These are phyloP conservation scores for Stygiomarasmius scandens DNA, from an alignment of 1,284 basidiomycete genomes.

Conservation along the genomic window DNA sequence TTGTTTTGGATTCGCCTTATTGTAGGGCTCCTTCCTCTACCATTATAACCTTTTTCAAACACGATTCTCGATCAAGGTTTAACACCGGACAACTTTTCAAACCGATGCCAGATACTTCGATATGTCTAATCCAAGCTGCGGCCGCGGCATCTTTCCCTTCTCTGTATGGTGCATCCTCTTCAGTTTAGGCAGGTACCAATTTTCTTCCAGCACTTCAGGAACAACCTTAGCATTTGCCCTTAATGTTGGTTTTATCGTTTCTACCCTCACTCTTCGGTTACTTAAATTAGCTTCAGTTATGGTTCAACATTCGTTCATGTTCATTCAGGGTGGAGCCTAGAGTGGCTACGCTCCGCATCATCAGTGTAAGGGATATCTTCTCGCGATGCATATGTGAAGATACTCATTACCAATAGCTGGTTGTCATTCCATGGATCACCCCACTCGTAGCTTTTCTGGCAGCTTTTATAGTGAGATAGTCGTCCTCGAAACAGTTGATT, in stretches of 20 bases:
- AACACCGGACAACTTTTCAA: conserved; percentile 18
- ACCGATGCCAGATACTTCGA: conserved; percentile 6
- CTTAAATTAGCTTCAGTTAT: conserved; percentile 10
- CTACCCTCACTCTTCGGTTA: not conserved
- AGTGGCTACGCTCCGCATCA: not conserved
- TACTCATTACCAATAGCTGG: conserved; percentile 3
- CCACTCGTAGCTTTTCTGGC: conserved; percentile 12
- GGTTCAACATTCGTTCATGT: conserved; percentile 8
- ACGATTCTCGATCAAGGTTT: conserved; percentile 9
- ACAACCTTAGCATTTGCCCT: conserved; percentile 16
- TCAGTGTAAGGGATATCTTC: not conserved
- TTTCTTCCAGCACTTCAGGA: conserved; percentile 15
- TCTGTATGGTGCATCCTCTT: conserved; percentile 9
- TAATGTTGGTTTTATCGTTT: conserved; percentile 7
- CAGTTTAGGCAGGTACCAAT: not conserved
- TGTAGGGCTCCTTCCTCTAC: conserved; percentile 6
- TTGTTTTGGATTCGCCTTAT: conserved; percentile 14
- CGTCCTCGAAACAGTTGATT: not conserved
- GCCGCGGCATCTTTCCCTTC: conserved; percentile 11
- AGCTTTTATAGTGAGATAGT: conserved; percentile 6
- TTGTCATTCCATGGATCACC: conserved; percentile 11
- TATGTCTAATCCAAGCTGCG: conserved; percentile 19
- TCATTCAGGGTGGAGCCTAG: not conserved
- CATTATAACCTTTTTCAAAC: not conserved
- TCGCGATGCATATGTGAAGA: not conserved